Percentiles rank a stretch among this genome's conserved stretches.
phyloP scores from a whole-genome alignment of 1,284 basidiomycete genomes.

The Malassezia cuniculi region DNA sequence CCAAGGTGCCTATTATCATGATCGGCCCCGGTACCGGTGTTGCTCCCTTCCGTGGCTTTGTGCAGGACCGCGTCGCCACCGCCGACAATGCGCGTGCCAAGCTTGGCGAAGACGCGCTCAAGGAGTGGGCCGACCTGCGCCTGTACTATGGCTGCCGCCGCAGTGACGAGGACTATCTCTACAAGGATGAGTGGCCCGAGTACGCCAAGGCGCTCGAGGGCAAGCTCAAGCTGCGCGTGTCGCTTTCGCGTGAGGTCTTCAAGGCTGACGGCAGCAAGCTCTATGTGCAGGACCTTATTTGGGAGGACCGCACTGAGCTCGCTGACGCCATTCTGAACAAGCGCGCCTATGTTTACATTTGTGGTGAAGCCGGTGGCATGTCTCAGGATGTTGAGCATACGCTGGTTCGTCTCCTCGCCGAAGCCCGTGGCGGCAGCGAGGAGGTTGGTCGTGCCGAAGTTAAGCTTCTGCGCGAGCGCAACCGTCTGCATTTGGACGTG shows the following conservation, averaged over 20 bases:
- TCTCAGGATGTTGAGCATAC: constrained; percentile 81
- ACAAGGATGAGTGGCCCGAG: constrained; percentile 83
- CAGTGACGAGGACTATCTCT: constrained; percentile 77
- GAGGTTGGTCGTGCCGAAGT: constrained; percentile 73
- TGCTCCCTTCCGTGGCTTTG: constrained; percentile 93
- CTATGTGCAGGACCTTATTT: constrained; percentile 73
- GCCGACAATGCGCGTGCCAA: constrained; percentile 85
- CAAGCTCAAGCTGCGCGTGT: constrained; percentile 74
- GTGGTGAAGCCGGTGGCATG: constrained; percentile 95
- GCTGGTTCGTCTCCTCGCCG: constrained; percentile 71
- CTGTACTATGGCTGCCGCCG: constrained; percentile 92
- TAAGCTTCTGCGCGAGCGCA: constrained; percentile 83
- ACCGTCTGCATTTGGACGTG: constrained; percentile 50
- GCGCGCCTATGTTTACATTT: constrained; percentile 63
- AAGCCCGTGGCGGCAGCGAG: constrained; percentile 74
- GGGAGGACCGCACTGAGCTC: constrained; percentile 50
- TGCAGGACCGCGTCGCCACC: constrained; percentile 90
- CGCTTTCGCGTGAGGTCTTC: constrained; percentile 67
- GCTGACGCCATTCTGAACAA: constrained; percentile 78
- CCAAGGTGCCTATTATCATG: constrained; percentile 97
- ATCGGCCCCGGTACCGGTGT: constrained; percentile 94
- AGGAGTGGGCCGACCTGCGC: constrained; percentile 85
- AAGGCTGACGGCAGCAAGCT: constrained; percentile 82
- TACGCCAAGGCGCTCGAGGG: constrained; percentile 74
- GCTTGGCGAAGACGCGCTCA: constrained; percentile 63